Percentiles rank a stretch among this genome's conserved stretches.
Conservation (phyloP, 306 rosid species). For the Macrotyloma uniflorum region DNA sequence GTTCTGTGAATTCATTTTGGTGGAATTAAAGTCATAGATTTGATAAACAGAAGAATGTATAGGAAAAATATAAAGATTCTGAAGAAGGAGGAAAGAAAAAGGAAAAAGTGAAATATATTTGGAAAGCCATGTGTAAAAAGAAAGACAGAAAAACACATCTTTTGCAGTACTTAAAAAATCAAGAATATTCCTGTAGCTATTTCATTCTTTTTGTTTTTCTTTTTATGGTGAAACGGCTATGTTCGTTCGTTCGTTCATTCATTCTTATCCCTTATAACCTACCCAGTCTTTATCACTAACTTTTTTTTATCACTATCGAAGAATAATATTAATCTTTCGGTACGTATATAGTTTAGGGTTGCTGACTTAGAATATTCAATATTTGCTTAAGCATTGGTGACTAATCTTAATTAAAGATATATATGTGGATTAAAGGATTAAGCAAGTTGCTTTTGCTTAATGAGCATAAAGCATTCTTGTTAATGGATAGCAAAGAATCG, state of each 20-base stretch:
- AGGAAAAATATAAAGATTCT: background rate
- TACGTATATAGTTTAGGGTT: background rate
- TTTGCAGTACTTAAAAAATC: background rate
- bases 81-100: background rate
- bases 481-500: constrained; percentile 20
- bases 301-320: background rate
- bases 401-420: background rate
- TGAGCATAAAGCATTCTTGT: background rate
- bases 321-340: background rate
- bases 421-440: background rate
- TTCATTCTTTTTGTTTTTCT: background rate
- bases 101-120: background rate
- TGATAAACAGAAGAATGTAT: background rate
- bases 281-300: background rate
- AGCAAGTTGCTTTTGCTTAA: background rate
- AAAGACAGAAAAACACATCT: background rate
- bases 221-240: background rate
- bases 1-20: too few relatives aligned
- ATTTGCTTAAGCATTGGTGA: background rate
- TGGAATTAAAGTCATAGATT: background rate
- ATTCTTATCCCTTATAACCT: background rate
- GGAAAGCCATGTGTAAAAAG: background rate
- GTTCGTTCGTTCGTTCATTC: background rate
- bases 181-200: background rate
- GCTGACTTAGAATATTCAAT: background rate